Base-by-base conservation (phyloP, 345 rosid species). In the Dimocarpus longan region DNA sequence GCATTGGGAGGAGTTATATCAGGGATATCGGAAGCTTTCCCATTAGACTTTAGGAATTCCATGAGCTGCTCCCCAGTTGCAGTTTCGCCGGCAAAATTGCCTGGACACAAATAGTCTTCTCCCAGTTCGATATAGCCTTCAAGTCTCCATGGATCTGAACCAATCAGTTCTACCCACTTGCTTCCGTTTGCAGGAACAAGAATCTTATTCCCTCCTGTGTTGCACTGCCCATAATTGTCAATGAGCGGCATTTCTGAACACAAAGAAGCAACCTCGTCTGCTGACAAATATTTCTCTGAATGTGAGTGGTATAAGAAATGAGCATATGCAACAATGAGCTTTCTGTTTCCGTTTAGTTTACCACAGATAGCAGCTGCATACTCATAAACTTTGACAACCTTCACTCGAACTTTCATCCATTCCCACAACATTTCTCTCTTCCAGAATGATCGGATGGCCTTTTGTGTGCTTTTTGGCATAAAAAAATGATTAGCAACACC, bases 131-230 rank as follows among this genome's bases (percentile, higher is more conserved):
- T 59, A 42, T 80, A 91, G 13, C 87, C 85, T 1, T 79, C 86
- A 10, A 28, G 60, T 24, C 82, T 86, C 94, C 94, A 91, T 7
- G 88, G 92, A 65, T 86, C 89, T n/a, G 92, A 89, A 56, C 75
- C 86, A 63, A 85, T 76, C 68, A 93, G 63, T 66, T 85, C 73
- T 9, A 80, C 82, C 98, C 96, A 93, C 76, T 90, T 89, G 82
- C 97, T 90, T 62, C 63, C 87, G 4, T 80, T 86, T 63, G 91
- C 95, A 9, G 97, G 93, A 43, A 93, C 91, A 76, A 93, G 93
- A 83, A 89, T 85, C 0, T 84, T 89, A 2, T 6, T 39, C 39
- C 82, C 68, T 5, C 0, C 48, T 1, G 65, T 86, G 48, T 15
- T 70, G 16, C 88, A 86, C 64, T 8, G 0, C 1, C 94, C 88